Conservation (phyloP, 1,139 yeast species). For the Kluyveromyces sp. region DNA sequence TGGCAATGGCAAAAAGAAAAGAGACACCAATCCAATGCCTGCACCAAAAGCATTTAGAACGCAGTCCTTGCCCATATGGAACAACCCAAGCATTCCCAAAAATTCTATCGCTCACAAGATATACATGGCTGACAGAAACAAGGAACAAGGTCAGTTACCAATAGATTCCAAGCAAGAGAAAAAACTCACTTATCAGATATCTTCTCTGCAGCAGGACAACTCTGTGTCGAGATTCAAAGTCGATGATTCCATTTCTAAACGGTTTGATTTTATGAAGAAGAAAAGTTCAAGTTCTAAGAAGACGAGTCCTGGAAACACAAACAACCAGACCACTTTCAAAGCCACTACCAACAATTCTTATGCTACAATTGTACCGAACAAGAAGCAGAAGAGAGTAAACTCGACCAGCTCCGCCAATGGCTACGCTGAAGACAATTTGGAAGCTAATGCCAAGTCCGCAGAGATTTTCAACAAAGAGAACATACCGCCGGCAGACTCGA, state of each 20-base stretch:
- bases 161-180: slow-evolving; percentile 10
- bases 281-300: slow-evolving; percentile 14
- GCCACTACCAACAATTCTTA: not conserved
- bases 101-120: slow-evolving; percentile 37
- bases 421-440: not conserved
- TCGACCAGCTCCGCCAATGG: not conserved
- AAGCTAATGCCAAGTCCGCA: not conserved
- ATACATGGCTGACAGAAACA: slow-evolving; percentile 37
- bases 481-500: slow-evolving; percentile 14
- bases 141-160: slow-evolving; percentile 15
- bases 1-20: slow-evolving; percentile 11
- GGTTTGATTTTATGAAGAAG: slow-evolving; percentile 31
- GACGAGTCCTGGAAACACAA: not conserved
- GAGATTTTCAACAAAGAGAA: slow-evolving; percentile 18
- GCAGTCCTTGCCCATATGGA: slow-evolving; percentile 54
- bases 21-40: slow-evolving; percentile 33
- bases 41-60: slow-evolving; percentile 58
- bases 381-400: slow-evolving; percentile 4
- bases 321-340: not conserved
- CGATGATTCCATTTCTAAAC: slow-evolving; percentile 29
- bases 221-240: slow-evolving; percentile 21
- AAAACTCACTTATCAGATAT: slow-evolving; percentile 20
- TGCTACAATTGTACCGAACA: not conserved
- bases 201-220: slow-evolving; percentile 24
- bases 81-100: slow-evolving; percentile 36